Conservation (phyloP, 2,329 filamentous ascomycete species). For the Acephala macrosclerotiorum region DNA sequence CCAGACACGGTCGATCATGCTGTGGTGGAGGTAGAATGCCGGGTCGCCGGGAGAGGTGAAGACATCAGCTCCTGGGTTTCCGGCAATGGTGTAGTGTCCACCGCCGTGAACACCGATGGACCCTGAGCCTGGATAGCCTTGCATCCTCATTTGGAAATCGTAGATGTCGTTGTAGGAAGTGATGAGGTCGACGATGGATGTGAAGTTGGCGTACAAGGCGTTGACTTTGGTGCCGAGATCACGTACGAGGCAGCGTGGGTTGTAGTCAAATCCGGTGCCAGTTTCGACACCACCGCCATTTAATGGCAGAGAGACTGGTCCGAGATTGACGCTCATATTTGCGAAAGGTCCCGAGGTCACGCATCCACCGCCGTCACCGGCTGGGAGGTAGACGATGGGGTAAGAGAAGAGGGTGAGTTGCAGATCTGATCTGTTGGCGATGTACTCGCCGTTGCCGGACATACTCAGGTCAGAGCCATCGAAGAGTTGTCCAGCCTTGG, state of each 20-base stretch:
- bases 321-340: constrained; percentile 49
- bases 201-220: background rate
- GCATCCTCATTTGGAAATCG: constrained; percentile 54
- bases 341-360: constrained; percentile 55
- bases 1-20: constrained; percentile 53
- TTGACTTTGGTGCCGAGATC: constrained; percentile 34
- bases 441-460: constrained; percentile 54
- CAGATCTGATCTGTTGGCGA: constrained; percentile 31
- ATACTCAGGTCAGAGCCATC: constrained; percentile 59
- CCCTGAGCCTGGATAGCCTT: constrained; percentile 45
- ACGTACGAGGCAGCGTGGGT: constrained; percentile 51
- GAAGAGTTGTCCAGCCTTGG: constrained; percentile 56
- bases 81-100: constrained; percentile 52
- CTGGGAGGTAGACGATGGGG: constrained; percentile 33
- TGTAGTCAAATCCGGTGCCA: constrained; percentile 43
- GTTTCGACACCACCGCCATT: constrained; percentile 44
- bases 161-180: background rate
- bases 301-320: constrained; percentile 51
- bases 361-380: constrained; percentile 60
- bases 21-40: constrained; percentile 55
- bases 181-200: background rate
- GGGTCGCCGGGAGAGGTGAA: constrained; percentile 54
- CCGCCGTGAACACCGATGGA: constrained; percentile 47
- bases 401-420: background rate
- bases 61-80: constrained; percentile 51